Conservation (phyloP, 2,329 filamentous ascomycete species). For the Cyanodermella asteris region DNA sequence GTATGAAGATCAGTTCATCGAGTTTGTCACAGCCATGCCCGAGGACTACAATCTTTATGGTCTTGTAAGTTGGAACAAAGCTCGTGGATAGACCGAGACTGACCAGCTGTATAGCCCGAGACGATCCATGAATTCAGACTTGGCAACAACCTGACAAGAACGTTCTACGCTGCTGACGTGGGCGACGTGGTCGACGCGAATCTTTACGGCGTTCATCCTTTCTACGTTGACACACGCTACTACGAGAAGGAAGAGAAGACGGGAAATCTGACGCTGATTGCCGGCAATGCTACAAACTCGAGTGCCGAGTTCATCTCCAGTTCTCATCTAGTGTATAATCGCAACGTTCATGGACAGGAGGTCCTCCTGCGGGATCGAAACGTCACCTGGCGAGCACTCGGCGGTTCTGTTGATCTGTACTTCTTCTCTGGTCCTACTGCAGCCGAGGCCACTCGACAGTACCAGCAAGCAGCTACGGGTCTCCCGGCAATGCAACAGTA, state of each 20-base stretch:
- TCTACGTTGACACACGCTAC: conserved; percentile 64
- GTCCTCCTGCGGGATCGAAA: conserved; percentile 39
- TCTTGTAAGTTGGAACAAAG: too few species aligned
- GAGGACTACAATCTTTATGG: conserved; percentile 57
- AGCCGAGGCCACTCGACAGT: conserved; percentile 45
- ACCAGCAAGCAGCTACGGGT: conserved; percentile 44
- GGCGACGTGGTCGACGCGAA: conserved; percentile 38
- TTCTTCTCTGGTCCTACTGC: conserved; percentile 55
- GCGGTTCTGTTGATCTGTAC: conserved; percentile 58
- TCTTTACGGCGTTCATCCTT: conserved; percentile 54
- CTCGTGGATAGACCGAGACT: too few species aligned
- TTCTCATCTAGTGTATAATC: conserved; percentile 56
- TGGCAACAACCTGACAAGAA: conserved; percentile 50
- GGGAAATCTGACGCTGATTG: conserved; percentile 30
- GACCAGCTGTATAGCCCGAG: too few species aligned
- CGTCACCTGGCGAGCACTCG: conserved; percentile 52
- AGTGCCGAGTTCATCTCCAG: conserved; percentile 38
- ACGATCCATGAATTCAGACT: conserved; percentile 48
- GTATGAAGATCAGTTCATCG: conserved; percentile 59
- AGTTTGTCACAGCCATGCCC: conserved; percentile 44
- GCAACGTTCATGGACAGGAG: conserved; percentile 60
- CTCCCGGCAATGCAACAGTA: conserved; percentile 62
- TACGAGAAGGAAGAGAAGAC: conserved; percentile 31
- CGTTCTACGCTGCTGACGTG: conserved; percentile 45
- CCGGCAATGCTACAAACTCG: conserved; percentile 28